Conservation (phyloP, 192 early-diverging fungal genomes). For the Geranomyces michiganensis region DNA sequence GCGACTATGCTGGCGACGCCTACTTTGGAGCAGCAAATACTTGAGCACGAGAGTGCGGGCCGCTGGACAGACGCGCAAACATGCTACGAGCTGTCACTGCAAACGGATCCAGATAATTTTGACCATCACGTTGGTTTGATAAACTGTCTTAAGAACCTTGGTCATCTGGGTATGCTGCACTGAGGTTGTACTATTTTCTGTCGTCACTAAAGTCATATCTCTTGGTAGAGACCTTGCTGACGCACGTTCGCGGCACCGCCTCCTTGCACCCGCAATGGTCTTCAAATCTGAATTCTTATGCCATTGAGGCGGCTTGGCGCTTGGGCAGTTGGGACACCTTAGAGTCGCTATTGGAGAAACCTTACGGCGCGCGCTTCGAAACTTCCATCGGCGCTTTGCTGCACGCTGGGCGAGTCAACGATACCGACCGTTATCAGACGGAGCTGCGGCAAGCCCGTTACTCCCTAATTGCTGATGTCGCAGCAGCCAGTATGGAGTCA, state of each 20-base stretch:
- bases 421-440: constrained; percentile 32
- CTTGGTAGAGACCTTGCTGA: constrained; percentile 56
- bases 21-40: constrained; percentile 64
- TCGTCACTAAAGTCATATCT: not conserved
- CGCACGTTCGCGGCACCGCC: constrained; percentile 47
- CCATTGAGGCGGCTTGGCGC: constrained; percentile 69
- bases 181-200: not conserved
- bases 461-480: constrained; percentile 52
- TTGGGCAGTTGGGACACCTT: constrained; percentile 62
- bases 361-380: constrained; percentile 55
- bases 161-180: constrained; percentile 61
- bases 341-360: constrained; percentile 45
- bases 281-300: constrained; percentile 47
- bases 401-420: constrained; percentile 45
- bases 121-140: constrained; percentile 63
- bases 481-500: constrained; percentile 66
- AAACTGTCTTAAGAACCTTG: constrained; percentile 69
- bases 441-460: constrained; percentile 49
- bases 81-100: constrained; percentile 61
- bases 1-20: constrained; percentile 53
- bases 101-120: constrained; percentile 46
- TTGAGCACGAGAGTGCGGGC: constrained; percentile 65
- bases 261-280: constrained; percentile 54
- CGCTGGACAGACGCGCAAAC: constrained; percentile 69
- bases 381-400: constrained; percentile 58